phyloP scores from a whole-genome alignment of 2,329 filamentous ascomycete species.

The Sarocladiaceae sp. region DNA sequence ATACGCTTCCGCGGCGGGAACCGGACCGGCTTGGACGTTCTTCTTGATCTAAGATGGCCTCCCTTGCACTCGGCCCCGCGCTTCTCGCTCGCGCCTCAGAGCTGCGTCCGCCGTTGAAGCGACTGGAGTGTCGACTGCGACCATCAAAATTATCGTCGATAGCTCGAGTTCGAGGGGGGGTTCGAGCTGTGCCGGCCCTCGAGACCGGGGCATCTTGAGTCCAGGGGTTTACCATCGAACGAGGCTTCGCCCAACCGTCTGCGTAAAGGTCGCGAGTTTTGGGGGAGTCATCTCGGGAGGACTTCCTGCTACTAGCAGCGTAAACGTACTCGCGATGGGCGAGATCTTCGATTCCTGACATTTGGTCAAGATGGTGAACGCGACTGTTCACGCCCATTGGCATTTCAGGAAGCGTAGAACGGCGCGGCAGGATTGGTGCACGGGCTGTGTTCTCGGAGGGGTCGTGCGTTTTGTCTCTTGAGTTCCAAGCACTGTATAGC shows the following conservation, averaged over 20 bases:
- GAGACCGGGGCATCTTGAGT: background rate
- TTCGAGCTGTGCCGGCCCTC: conserved; percentile 19
- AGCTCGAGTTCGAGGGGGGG: conserved; percentile 15
- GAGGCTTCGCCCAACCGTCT: background rate
- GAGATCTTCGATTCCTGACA: conserved; percentile 5
- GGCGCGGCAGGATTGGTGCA: conserved; percentile 8
- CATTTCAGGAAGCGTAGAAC: conserved; percentile 40
- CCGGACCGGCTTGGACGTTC: conserved; percentile 1
- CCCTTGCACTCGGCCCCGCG: conserved; percentile 13
- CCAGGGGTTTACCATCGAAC: conserved; percentile 4
- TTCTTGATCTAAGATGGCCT: background rate
- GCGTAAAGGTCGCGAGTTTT: background rate
- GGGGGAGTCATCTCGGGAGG: background rate
- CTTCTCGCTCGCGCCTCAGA: conserved; percentile 34
- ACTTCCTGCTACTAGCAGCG: conserved; percentile 1
- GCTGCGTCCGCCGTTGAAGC: conserved; percentile 23
- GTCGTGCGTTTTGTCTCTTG: conserved; percentile 26
- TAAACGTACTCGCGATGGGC: conserved; percentile 8
- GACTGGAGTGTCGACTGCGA: conserved; percentile 33
- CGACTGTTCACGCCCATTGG: conserved; percentile 33
- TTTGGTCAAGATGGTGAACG: conserved; percentile 4
- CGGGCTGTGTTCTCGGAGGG: conserved; percentile 17
- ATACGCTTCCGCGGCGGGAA: conserved; percentile 3
- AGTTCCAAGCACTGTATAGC: conserved; percentile 58
- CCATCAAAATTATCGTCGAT: conserved; percentile 32